Base-by-base conservation (phyloP, 192 early-diverging fungal species). In the Mortierella alpina region DNA sequence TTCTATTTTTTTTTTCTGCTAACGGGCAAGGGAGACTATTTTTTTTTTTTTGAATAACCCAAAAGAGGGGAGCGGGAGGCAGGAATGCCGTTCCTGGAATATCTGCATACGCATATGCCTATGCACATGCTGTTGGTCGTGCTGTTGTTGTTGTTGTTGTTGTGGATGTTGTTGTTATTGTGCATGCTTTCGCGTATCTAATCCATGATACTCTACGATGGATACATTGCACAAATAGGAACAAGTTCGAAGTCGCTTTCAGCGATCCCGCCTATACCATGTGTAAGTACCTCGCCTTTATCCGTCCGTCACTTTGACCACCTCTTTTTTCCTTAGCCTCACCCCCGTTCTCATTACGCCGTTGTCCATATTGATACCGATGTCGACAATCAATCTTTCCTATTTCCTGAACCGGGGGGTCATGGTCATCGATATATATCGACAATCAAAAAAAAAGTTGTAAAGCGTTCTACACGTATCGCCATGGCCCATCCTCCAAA, bases 261-360 rank as follows among this genome's bases (percentile, higher is more conserved):
- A 57, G 58, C 6, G 63, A 42, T 13, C 53, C 69, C 17, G 22
- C 23, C 31, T 80, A 80, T 46, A 55, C 65, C 20, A 68, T 80
- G 20, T 80, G 76, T 80, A 80, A 71, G 76, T 57, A 62, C 31
- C 31, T 31, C 31, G 31, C 3, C 31, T 31, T 3, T 31, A 3
- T 3, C 31, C 1, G 31, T 31, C 31, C 31, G 31, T 31, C 31
- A 31, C 31, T 31, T 31, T 31, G 31, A 3, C 31, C 31, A 31
- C 31, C 31, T 31, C 31, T 31, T 31, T 31, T 31, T 31, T 31
- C 31, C 1, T 31, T 31, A n/a, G 31, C 31, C 31, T 3, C 31
- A 31, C 31, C 31, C 31, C 31, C 31, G 1, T 31, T 31, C 3
- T 31, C 31, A 31, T 31, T 31, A 31, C 31, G 3, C 31, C 1